Evolutionary conservation across 139 green algal genomes (phyloP), one percentile per base, ranked within the genome.

Genomic region (Chlamydomonas sp.): DNA sequence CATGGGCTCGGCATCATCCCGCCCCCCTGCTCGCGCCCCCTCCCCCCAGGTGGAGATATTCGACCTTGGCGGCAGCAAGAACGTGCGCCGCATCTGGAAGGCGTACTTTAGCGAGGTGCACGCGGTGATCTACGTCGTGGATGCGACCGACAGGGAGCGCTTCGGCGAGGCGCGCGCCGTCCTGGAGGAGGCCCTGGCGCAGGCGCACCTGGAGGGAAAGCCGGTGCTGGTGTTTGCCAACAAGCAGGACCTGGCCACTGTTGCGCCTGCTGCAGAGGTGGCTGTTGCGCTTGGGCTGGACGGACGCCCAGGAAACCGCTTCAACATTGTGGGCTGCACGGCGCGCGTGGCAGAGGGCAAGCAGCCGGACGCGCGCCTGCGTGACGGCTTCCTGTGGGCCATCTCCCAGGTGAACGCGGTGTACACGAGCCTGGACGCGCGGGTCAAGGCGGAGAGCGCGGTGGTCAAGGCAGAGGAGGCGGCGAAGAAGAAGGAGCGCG

Each of bases 101-200:
- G 61, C 66, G 3, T 88, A 88, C 70, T 58, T 79, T 4, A 75
- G 79, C 1, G 79, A 88, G 63, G 81, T 87, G 1, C 77, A 87
- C 49, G 65, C 20, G 3, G 65, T 71, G 3, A 71, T 86, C 1
- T 88, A 79, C 48, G 75, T 88, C 22, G 77, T 86, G 48, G 83
- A 88, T 70, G 79, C 83, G 30, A 73, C 77, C 2, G 79, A 88
- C 49, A 2, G 33, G 0, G 49, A 47, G 2, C 72, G 83, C 24
- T 79, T 85, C 50, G 75, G 70, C 3, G 83, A 88, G 77, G 74
- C 73, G 20, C 47, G 48, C 22, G 60, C 35, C 22, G 35, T 36
- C 0, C 26, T 79, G 20, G 5, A 60, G 24, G 67, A 79, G 2
- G 67, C 35, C 4, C 31, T 66, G 6, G 29, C 24, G 33, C 59